phyloP scores from a whole-genome alignment of 768 basidiomycete species.

The Lepiota brunneoincarnata region DNA sequence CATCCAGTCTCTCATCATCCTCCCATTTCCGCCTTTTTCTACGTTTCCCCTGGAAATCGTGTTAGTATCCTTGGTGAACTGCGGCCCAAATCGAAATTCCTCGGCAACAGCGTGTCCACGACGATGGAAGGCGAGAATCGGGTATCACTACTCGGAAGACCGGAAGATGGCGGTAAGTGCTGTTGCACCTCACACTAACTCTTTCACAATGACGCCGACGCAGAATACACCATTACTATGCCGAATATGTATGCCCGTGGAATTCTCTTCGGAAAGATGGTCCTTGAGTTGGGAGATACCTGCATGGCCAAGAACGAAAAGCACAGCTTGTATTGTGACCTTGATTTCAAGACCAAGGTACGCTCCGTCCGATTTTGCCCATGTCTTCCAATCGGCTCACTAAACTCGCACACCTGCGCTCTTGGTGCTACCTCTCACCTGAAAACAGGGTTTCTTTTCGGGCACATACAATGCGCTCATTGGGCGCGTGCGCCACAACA shows the following conservation, averaged over 20 bases:
- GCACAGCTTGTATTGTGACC: slow-evolving; percentile 68
- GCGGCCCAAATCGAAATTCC: slow-evolving; percentile 91
- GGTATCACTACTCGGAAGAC: slow-evolving; percentile 76
- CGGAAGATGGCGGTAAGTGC: slow-evolving; percentile 80
- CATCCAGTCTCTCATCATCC: slow-evolving; percentile 90
- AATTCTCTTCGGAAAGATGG: slow-evolving; percentile 91
- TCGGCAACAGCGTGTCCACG: slow-evolving; percentile 96
- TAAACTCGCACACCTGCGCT: not conserved
- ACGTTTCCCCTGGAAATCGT: slow-evolving; percentile 87
- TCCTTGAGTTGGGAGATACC: slow-evolving; percentile 90
- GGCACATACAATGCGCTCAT: slow-evolving; percentile 91
- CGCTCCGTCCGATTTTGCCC: slow-evolving; percentile 13
- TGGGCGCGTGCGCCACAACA: slow-evolving; percentile 70
- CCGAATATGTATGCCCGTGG: slow-evolving; percentile 97
- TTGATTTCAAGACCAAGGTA: slow-evolving; percentile 98
- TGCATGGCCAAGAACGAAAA: slow-evolving; percentile 84
- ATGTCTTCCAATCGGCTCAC: not conserved
- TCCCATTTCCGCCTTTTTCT: slow-evolving; percentile 93
- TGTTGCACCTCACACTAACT: slow-evolving; percentile 3
- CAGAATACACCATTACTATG: slow-evolving; percentile 91
- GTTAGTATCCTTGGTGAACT: slow-evolving; percentile 89
- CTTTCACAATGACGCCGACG: slow-evolving; percentile 4
- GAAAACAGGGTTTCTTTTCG: slow-evolving; percentile 88
- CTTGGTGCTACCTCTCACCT: not conserved
- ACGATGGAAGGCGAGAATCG: slow-evolving; percentile 96